These are phyloP conservation scores for Xylaria acuta DNA, from an alignment of 495 filamentous ascomycete genomes.

Conservation along the genomic window DNA sequence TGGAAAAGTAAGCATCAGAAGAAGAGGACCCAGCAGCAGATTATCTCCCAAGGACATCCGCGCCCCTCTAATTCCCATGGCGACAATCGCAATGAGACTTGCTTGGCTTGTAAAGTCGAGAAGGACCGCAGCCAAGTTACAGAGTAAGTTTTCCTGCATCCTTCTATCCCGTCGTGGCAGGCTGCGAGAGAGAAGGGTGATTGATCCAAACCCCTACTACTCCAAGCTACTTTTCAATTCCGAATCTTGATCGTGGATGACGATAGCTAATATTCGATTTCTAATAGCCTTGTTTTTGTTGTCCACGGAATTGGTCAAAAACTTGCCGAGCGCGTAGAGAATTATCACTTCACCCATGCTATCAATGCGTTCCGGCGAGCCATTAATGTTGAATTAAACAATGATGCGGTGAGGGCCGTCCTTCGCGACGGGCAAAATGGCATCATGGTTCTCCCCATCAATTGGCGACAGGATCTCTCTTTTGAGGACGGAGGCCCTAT, in stretches of 20 bases:
- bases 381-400: conserved; percentile 83
- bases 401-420: conserved; percentile 71
- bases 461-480: conserved; percentile 87
- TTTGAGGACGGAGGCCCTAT: conserved; percentile 75
- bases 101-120: conserved; percentile 62
- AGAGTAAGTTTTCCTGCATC: conserved; percentile 51
- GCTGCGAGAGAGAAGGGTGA: background rate
- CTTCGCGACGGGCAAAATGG: conserved; percentile 69
- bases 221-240: background rate
- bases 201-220: background rate
- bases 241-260: background rate
- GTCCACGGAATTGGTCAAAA: conserved; percentile 98
- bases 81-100: conserved; percentile 50
- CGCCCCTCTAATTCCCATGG: conserved; percentile 55
- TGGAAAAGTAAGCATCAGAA: conserved; percentile 77
- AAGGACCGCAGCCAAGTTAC: conserved; percentile 73
- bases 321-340: conserved; percentile 92
- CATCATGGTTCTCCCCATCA: conserved; percentile 66
- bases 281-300: conserved; percentile 69
- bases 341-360: conserved; percentile 94
- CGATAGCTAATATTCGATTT: conserved; percentile 7
- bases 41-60: conserved; percentile 58
- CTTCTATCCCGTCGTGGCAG: background rate
- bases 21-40: conserved; percentile 38
- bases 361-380: conserved; percentile 89